Conservation (phyloP, 2,329 filamentous ascomycete genomes). For the Graphilbum ipis-grandicollis region DNA sequence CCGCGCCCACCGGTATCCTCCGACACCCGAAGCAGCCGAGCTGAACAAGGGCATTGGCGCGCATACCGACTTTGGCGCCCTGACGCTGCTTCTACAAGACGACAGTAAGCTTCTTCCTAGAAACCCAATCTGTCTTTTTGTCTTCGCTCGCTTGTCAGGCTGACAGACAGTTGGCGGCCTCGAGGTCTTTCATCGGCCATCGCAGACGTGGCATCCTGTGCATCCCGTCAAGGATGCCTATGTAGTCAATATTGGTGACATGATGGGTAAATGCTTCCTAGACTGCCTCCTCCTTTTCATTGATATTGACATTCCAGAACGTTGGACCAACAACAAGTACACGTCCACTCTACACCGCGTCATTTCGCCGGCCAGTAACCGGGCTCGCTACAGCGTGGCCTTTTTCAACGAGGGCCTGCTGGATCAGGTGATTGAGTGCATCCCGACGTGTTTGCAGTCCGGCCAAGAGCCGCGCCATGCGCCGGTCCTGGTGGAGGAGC, state of each 20-base stretch:
- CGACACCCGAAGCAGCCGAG: constrained; percentile 25
- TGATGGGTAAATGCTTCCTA: constrained; percentile 14
- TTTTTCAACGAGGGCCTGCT: constrained; percentile 33
- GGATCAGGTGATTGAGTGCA: constrained; percentile 15
- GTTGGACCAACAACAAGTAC: constrained; percentile 35
- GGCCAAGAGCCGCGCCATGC: constrained; percentile 15
- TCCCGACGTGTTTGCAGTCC: constrained; percentile 16
- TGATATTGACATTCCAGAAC: background rate
- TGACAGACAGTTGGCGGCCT: constrained; percentile 70
- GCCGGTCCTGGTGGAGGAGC: constrained; percentile 16
- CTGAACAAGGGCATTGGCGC: constrained; percentile 20
- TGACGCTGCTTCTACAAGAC: constrained; percentile 4
- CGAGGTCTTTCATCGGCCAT: constrained; percentile 24
- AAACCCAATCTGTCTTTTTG: too few relatives aligned
- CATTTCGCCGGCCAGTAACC: constrained; percentile 26
- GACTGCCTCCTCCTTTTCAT: constrained; percentile 1
- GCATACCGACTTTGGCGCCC: constrained; percentile 17
- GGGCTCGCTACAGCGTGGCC: constrained; percentile 34
- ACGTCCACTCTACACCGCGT: constrained; percentile 37
- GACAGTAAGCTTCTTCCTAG: constrained; percentile 1
- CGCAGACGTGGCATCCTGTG: constrained; percentile 22
- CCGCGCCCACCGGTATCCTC: constrained; percentile 16
- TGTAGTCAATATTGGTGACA: constrained; percentile 29
- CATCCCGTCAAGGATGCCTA: constrained; percentile 25
- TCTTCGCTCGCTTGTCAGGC: too few relatives aligned